Conservation (phyloP, 2,329 filamentous ascomycete species). For the Tolypocladium ovalisporum region DNA sequence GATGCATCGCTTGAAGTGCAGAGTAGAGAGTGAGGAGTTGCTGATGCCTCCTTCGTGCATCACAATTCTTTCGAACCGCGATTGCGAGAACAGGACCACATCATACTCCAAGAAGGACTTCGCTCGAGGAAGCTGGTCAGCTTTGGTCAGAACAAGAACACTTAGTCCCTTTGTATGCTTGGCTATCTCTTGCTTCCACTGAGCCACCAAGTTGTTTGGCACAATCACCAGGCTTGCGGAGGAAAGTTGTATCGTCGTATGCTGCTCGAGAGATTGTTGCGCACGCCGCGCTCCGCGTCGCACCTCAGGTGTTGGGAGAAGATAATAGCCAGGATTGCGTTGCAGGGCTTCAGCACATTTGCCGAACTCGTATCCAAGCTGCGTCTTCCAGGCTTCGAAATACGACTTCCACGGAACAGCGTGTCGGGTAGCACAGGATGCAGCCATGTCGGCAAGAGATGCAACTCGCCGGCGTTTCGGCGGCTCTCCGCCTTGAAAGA, state of each 20-base stretch:
- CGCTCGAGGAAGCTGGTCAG: slow-evolving; percentile 42
- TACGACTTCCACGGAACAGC: slow-evolving; percentile 61
- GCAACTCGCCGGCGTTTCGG: slow-evolving; percentile 37
- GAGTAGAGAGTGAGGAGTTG: slow-evolving; percentile 50
- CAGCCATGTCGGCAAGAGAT: slow-evolving; percentile 65
- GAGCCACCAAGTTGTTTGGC: slow-evolving; percentile 70
- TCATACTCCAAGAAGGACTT: slow-evolving; percentile 56
- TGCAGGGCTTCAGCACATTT: slow-evolving; percentile 45
- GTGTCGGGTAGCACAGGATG: slow-evolving; percentile 53
- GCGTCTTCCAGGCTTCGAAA: slow-evolving; percentile 39
- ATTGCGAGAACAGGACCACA: slow-evolving; percentile 66
- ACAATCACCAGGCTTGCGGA: slow-evolving; percentile 67
- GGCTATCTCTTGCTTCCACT: slow-evolving; percentile 72
- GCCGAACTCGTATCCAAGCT: slow-evolving; percentile 37
- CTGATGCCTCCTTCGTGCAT: slow-evolving; percentile 18
- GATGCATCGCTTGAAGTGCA: slow-evolving; percentile 83
- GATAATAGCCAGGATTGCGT: slow-evolving; percentile 48
- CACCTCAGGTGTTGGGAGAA: slow-evolving; percentile 34
- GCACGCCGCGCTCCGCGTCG: slow-evolving; percentile 11
- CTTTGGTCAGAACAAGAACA: slow-evolving; percentile 50
- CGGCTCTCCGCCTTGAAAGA: slow-evolving; percentile 35
- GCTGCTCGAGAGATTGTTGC: slow-evolving; percentile 10
- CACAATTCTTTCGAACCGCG: slow-evolving; percentile 55
- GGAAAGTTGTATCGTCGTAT: slow-evolving; percentile 50
- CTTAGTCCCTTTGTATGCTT: slow-evolving; percentile 63